phyloP scores from a whole-genome alignment of 148 eudicot species.

The Rhododendron ferrugineum region DNA sequence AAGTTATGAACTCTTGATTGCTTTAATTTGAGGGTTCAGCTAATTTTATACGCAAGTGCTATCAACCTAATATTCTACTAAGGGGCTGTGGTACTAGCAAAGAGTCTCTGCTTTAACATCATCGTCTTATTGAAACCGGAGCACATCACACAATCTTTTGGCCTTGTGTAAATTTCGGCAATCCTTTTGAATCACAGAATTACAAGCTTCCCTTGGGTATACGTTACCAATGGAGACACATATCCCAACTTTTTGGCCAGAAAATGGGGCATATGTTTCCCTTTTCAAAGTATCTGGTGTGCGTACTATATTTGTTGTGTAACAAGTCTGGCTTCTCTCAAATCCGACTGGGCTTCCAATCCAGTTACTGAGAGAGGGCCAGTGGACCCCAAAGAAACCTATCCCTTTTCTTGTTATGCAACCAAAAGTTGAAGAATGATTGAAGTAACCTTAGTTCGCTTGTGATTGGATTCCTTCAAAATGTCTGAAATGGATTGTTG shows the following conservation, averaged over 20 bases:
- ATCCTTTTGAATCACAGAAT: neutral
- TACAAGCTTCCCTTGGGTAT: neutral
- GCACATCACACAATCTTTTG: neutral
- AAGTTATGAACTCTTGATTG: constrained; percentile 1
- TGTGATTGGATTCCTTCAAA: neutral
- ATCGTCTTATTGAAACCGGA: neutral
- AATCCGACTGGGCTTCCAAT: neutral
- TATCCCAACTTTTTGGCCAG: neutral
- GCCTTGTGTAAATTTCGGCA: neutral
- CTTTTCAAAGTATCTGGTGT: neutral
- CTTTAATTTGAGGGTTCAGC: neutral
- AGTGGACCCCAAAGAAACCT: neutral
- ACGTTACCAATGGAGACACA: neutral
- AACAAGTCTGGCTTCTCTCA: neutral
- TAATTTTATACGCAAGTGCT: neutral
- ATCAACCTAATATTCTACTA: neutral
- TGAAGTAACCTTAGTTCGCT: neutral
- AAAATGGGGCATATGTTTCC: neutral
- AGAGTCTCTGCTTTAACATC: neutral
- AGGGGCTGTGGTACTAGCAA: neutral
- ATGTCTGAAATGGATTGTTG: neutral
- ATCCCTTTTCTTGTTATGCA: neutral
- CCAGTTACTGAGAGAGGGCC: neutral
- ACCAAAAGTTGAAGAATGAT: neutral
- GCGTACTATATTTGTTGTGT: neutral